A percentile compares a stretch with the other conserved stretches of the same genome.
Conservation (phyloP, 2,329 filamentous ascomycete species). For the Pyrenochaeta sp. region DNA sequence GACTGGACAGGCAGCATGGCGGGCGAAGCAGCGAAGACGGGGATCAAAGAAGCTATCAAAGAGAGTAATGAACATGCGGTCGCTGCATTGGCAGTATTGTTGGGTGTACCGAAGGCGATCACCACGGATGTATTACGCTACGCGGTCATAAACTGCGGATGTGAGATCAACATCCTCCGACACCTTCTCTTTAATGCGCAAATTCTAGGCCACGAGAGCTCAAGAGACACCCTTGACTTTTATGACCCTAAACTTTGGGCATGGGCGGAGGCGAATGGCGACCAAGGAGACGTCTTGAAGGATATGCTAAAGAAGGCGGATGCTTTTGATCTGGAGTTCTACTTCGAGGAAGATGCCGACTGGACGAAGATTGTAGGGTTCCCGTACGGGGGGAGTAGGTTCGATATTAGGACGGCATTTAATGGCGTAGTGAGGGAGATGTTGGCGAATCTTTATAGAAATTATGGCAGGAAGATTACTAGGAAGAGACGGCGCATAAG, state of each 20-base stretch:
- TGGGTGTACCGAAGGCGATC: conserved; percentile 41
- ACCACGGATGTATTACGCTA: conserved; percentile 39
- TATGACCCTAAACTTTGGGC: conserved; percentile 45
- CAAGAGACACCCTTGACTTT: conserved; percentile 38
- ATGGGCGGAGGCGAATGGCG: conserved; percentile 42
- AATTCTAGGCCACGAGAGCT: conserved; percentile 29
- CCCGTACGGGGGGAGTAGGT: conserved; percentile 45
- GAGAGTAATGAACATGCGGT: conserved; percentile 42
- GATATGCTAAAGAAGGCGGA: conserved; percentile 42
- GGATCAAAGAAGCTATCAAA: conserved; percentile 38
- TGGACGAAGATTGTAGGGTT: conserved; percentile 43
- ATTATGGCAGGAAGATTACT: conserved; percentile 46
- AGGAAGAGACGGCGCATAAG: conserved; percentile 14
- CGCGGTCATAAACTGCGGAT: conserved; percentile 41
- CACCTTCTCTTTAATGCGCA: conserved; percentile 48
- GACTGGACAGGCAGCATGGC: conserved; percentile 47
- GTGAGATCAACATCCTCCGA: conserved; percentile 38
- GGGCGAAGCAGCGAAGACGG: conserved; percentile 44
- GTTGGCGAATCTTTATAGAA: conserved; percentile 41
- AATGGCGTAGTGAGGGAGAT: conserved; percentile 36
- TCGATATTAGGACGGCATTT: conserved; percentile 39
- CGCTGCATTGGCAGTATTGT: conserved; percentile 42
- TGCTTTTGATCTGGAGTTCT: conserved; percentile 45
- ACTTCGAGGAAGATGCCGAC: conserved; percentile 38
- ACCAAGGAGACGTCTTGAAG: conserved; percentile 39